Evolutionary conservation across 305 asterid genomes (phyloP).

Genomic region (Fraxinus xanthoxyloides): DNA sequence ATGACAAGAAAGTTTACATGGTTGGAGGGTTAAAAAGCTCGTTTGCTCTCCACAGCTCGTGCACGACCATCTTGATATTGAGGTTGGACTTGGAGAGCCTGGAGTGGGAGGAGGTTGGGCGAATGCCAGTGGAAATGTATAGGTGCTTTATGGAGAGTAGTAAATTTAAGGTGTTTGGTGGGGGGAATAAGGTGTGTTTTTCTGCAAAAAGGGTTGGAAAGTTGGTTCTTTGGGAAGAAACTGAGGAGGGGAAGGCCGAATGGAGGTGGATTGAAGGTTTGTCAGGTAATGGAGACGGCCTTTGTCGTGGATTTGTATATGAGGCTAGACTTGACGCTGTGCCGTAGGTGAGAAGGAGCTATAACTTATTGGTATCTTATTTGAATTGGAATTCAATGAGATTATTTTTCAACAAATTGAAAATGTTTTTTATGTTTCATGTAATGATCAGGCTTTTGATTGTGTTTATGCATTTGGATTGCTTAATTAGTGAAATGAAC

Average conservation of each 20-base stretch:
- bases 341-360: constrained; percentile 32
- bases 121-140: constrained; percentile 89
- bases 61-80: constrained; percentile 77
- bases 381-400: constrained; percentile 17
- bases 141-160: constrained; percentile 70
- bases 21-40: constrained; percentile 82
- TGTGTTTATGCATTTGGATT: constrained; percentile 9
- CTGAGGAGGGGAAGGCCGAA: constrained; percentile 50
- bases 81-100: constrained; percentile 79
- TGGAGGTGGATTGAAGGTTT: constrained; percentile 87
- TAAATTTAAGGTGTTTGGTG: constrained; percentile 95
- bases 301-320: constrained; percentile 71
- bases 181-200: constrained; percentile 75
- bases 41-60: constrained; percentile 64
- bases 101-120: constrained; percentile 91
- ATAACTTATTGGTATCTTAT: not conserved
- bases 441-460: constrained; percentile 1
- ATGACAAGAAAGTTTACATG: constrained; percentile 60
- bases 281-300: constrained; percentile 86
- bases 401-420: constrained; percentile 4
- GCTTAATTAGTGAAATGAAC: not conserved
- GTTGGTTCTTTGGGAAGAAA: constrained; percentile 81
- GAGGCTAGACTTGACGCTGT: constrained; percentile 69
- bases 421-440: constrained; percentile 20
- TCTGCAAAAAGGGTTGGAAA: constrained; percentile 83